phyloP scores from a whole-genome alignment of 208 protist species.

The Trypanosoma melophagium region DNA sequence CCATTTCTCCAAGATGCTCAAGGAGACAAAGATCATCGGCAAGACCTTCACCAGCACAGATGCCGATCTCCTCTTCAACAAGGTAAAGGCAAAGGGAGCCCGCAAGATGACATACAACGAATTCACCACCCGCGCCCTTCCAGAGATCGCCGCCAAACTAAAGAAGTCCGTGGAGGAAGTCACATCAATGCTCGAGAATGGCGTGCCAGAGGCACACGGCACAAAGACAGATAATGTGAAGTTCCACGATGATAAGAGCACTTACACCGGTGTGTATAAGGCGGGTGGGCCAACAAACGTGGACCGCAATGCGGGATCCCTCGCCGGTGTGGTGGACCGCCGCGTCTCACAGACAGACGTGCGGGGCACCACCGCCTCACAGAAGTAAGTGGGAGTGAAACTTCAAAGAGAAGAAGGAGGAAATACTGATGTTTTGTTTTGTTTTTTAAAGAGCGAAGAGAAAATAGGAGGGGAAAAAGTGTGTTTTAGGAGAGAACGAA shows the following conservation, averaged over 20 bases:
- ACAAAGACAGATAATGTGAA: conserved; percentile 86
- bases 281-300: conserved; percentile 88
- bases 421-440: too few relatives aligned
- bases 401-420: neutral
- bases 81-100: conserved; percentile 88
- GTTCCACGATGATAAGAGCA: conserved; percentile 90
- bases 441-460: too few relatives aligned
- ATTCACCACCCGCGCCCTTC: conserved; percentile 70
- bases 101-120: conserved; percentile 79
- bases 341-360: conserved; percentile 68
- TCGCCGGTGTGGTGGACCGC: conserved; percentile 84
- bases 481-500: too few relatives aligned
- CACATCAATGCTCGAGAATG: conserved; percentile 41
- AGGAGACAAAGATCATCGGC: conserved; percentile 89
- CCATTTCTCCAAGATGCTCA: conserved; percentile 91
- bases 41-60: conserved; percentile 88
- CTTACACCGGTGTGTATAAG: conserved; percentile 91
- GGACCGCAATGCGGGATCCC: conserved; percentile 82
- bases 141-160: conserved; percentile 85
- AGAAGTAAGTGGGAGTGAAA: conserved; percentile 41
- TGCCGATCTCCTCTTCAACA: conserved; percentile 90
- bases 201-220: conserved; percentile 60
- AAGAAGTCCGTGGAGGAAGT: conserved; percentile 80
- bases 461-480: too few relatives aligned
- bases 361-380: conserved; percentile 75